These are phyloP conservation scores for Entomortierella chlamydospora DNA, from an alignment of 192 early-diverging fungal genomes.

Conservation along the genomic window DNA sequence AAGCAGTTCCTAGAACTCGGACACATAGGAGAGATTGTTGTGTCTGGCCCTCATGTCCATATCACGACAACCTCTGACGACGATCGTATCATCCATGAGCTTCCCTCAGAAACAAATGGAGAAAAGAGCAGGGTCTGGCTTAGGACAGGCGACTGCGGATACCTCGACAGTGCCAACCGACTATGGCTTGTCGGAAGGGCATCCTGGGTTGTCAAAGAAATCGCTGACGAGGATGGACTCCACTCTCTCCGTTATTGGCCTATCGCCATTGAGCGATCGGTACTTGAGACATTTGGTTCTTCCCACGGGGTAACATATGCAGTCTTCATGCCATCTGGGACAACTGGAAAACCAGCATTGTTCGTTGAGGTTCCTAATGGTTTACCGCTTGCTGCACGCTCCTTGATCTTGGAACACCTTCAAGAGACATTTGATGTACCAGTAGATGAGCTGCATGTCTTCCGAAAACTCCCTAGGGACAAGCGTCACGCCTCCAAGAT, in stretches of 20 bases:
- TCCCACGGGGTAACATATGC: constrained; percentile 48
- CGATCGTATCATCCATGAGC: constrained; percentile 43
- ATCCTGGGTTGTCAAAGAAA: constrained; percentile 45
- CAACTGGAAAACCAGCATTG: constrained; percentile 43
- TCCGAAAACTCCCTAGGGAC: constrained; percentile 51
- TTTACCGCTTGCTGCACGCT: constrained; percentile 31
- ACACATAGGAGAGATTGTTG: constrained; percentile 48
- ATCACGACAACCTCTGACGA: constrained; percentile 52
- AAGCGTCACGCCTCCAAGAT: constrained; percentile 54
- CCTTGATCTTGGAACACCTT: constrained; percentile 40
- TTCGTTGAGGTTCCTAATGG: constrained; percentile 47
- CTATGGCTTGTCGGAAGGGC: constrained; percentile 49
- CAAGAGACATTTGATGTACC: constrained; percentile 53
- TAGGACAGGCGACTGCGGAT: constrained; percentile 51
- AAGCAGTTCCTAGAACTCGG: constrained; percentile 39
- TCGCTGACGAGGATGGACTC: constrained; percentile 16
- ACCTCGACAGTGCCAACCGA: constrained; percentile 27
- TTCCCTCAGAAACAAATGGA: constrained; percentile 21
- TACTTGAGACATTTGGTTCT: constrained; percentile 50
- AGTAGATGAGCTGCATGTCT: constrained; percentile 49
- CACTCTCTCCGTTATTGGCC: constrained; percentile 52
- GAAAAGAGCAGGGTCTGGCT: constrained; percentile 43
- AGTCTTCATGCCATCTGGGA: constrained; percentile 46
- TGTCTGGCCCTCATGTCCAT: constrained; percentile 52
- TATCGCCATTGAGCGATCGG: constrained; percentile 47